phyloP scores from a whole-genome alignment of 225 moss, liverwort and hornwort species.

The Sphagnum contortum region DNA sequence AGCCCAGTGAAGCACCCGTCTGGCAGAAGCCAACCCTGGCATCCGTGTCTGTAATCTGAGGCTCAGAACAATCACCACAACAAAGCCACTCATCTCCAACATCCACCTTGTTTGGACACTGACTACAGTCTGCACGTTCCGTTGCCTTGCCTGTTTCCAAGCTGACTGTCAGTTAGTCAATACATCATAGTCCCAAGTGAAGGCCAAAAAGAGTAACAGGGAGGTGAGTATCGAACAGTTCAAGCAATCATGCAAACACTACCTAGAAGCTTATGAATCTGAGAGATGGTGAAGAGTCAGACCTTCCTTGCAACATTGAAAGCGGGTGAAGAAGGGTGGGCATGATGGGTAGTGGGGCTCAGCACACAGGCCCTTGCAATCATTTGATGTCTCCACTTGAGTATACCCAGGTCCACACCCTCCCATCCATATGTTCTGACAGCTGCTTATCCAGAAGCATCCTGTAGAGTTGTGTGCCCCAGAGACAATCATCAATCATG shows the following conservation, averaged over 20 bases:
- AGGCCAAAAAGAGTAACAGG: no score
- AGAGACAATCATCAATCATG: no score
- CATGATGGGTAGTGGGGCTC: slow-evolving; percentile 37
- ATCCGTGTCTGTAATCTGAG: slow-evolving; percentile 37
- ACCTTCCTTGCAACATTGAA: slow-evolving; percentile 81
- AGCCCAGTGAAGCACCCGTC: slow-evolving; percentile 44
- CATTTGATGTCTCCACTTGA: slow-evolving; percentile 49
- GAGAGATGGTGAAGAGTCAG: background rate
- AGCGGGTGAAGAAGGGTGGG: slow-evolving; percentile 50
- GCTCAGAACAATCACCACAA: slow-evolving; percentile 72
- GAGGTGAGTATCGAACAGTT: no score
- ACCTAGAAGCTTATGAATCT: background rate
- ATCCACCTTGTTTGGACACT: slow-evolving; percentile 39
- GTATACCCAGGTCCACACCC: slow-evolving; percentile 43
- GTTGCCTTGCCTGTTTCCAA: slow-evolving; percentile 23
- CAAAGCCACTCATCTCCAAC: slow-evolving; percentile 69
- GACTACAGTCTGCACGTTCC: slow-evolving; percentile 32
- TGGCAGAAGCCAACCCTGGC: slow-evolving; percentile 61
- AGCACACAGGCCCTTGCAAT: slow-evolving; percentile 67
- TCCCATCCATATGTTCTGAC: slow-evolving; percentile 49
- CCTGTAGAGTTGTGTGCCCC: slow-evolving; percentile 19
- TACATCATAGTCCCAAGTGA: no score
- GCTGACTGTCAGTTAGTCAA: no score
- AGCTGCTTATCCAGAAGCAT: slow-evolving; percentile 59
- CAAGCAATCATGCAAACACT: no score